A percentile compares a stretch with the other conserved stretches of the same genome.
Evolutionary conservation across 2,329 filamentous ascomycete species (phyloP).

Genomic region (Setomelanomma holmii): DNA sequence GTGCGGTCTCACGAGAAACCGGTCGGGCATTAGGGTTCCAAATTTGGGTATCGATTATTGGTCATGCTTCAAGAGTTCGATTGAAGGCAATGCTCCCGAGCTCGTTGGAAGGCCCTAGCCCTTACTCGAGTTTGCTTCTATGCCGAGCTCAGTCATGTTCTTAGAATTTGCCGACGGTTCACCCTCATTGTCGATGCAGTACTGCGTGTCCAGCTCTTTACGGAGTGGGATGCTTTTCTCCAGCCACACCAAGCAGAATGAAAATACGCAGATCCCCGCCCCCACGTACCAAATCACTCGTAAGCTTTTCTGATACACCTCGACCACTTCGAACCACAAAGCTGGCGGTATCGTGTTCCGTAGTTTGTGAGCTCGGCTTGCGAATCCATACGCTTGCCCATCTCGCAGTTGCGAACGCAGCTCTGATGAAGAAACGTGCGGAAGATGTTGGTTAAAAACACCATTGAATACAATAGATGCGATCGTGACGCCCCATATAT

Average conservation of each 20-base stretch:
- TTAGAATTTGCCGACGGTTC: not conserved
- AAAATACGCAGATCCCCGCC: not conserved
- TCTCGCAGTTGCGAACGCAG: not conserved
- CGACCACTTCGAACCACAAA: not conserved
- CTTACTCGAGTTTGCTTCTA: too few species aligned
- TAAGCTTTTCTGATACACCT: not conserved
- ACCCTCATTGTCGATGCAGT: constrained; percentile 3
- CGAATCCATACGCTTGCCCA: constrained; percentile 6
- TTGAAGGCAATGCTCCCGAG: too few species aligned
- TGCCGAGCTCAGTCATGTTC: not conserved
- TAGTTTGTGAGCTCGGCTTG: not conserved
- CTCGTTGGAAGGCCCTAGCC: too few species aligned
- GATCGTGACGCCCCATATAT: constrained; percentile 23
- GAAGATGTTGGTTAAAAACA: constrained; percentile 1
- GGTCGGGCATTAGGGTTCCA: constrained; percentile 12
- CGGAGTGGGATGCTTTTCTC: constrained; percentile 2
- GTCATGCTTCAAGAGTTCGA: constrained; percentile 10
- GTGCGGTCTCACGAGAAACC: constrained; percentile 7
- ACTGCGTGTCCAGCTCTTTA: constrained; percentile 10
- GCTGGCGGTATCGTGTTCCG: not conserved
- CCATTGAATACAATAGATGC: constrained; percentile 23
- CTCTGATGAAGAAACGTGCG: not conserved
- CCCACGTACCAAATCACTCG: constrained; percentile 1
- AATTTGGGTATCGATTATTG: constrained; percentile 9
- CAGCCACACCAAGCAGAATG: not conserved